Base-by-base conservation (phyloP, 306 rosid genomes). In the Hippophae rhamnoides region DNA sequence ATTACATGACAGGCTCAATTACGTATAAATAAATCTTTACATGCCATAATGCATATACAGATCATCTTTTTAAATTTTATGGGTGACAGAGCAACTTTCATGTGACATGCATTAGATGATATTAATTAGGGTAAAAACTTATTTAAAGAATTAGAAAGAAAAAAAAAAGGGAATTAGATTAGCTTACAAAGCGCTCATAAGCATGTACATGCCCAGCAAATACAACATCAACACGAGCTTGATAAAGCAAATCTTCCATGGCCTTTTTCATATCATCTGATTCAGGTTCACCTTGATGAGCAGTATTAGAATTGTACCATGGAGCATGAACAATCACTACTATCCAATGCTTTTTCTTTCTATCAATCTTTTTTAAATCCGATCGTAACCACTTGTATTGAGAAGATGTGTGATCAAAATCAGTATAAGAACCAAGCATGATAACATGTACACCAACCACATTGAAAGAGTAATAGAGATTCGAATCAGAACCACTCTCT, bases 181-280 rank as follows among this genome's bases (percentile, higher is more conserved):
- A 46, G 68, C 96, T 78, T 56, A 87, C 98, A 56, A 92, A 85
- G 42, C 98, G 95, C 67, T 92, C 99, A 26, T 87, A 85, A 49
- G 96, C 96, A 61, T 92, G 95, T 7, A 88, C 88, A 47, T 90
- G 98, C 0, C 96, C 96, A 0, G 96, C 74, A 64, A 72, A 83
- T 73, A 90, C 86, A 62, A 78, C 58, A 67, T 92, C 99, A 46
- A 88, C 90, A 0, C 80, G 83, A 42, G 93, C 87, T 12, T 58
- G 13, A 54, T 78, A 83, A 52, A 92, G 79, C 72, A 92, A 62
- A 10, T 51, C 72, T 77, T 92, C 96, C 93, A 92, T 85, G 60
- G 76, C 41, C 2, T 59, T 67, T 66, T 80, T 92, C 96, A 92
- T 87, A n/a, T 9, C 26, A 52, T 41, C 25, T 0, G 99, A 79